Base-by-base conservation (phyloP, 1,284 basidiomycete genomes). In the Ustilago sp. region DNA sequence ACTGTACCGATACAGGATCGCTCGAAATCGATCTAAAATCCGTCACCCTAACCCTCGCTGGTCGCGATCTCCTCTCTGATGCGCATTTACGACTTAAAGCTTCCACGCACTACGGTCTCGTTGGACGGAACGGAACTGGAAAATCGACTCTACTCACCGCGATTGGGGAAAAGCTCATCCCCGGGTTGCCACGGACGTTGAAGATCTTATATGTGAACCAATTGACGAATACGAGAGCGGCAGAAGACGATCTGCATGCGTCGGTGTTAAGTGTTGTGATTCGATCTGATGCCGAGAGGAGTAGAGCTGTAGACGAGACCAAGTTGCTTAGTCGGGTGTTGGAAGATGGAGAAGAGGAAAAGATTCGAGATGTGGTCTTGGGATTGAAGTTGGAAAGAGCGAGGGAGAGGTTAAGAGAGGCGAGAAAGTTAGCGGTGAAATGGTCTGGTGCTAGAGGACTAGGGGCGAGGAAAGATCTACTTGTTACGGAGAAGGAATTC, bases 361-460 rank as follows among this genome's bases (percentile, higher is more conserved):
- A 72, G 23, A 68, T 85, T 2, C 62, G 83, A 13, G 60, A 78
- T 13, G 80, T 83, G 2, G 74, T 87, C 3, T 61, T 79, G 12
- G 47, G 64, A 2, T 45, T 88, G 17, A 61, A 77, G 28, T 61
- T 86, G 5, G 65, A 79, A 28, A 57, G 88, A 28, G 79, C 87
- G 5, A 74, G 84, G 64, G 80, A 86, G 35, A 85, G 88, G 54
- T 81, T 90, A 6, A 87, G 87, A 3, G 87, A 89, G 41, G 89
- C 90, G 28, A 86, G 88, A 61, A 89, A 90, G 77, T 87, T 90
- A 8, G 91, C 91, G 0, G 82, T 87, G 5, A 87, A 90, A 65
- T 87, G 91, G 51, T 90, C 89, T 32, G 91, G 91, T 0, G 88
- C 91, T 8, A 86, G 90, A 35, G 91, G 91, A 0, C 87, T 89